Base-by-base conservation (phyloP, 805 yeast genomes). In the Candida rishiriensis region DNA sequence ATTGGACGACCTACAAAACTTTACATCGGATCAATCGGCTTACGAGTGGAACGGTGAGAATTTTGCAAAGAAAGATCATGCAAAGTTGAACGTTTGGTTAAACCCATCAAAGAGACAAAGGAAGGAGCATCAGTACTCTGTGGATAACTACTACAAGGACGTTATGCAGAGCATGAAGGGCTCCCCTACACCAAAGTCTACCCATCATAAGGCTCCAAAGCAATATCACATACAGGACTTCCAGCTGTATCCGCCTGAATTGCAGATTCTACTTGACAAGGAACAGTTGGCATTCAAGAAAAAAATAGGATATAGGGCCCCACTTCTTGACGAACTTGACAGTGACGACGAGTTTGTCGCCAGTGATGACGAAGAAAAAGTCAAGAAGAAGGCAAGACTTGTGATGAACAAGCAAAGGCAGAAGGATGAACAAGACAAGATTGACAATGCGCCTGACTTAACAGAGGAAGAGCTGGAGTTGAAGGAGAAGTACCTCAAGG, bases 1-100 rank as follows among this genome's bases (percentile, higher is more conserved):
- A 10, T 69, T 93, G 28, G 98, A 93, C 62, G 99, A 93, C 59
- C 71, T 93, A 40, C 97, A 91, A 60, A 88, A 87, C 59, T 90
- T 90, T 57, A 84, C 93, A 10, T 84, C 88, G 8, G 95, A 88
- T 52, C 63, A 59, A 34, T 83, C 89, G 1, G 93, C 97, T 0
- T 91, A 91, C 64, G 97, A 90, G 64, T 91, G 99, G 99, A 89
- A 93, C 58, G 99, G 99, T 14, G 76, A 83, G 54, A 83, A 85
- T 55, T 85, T 83, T 61, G 89, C 91, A 48, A 78, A 80, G 54
- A 70, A 65, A 46, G 70, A 65, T 10, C 66, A 68, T n/a, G 69
- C 70, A 30, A 66, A 63, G 30, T 57, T 67, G 1, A 68, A 75
- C 38, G 65, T 75, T 3, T 85, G 90, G 88, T 78, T 85, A 29